Evolutionary conservation across 2,329 filamentous ascomycete species (phyloP).

Genomic region (Colletotrichum higginsianum): DNA sequence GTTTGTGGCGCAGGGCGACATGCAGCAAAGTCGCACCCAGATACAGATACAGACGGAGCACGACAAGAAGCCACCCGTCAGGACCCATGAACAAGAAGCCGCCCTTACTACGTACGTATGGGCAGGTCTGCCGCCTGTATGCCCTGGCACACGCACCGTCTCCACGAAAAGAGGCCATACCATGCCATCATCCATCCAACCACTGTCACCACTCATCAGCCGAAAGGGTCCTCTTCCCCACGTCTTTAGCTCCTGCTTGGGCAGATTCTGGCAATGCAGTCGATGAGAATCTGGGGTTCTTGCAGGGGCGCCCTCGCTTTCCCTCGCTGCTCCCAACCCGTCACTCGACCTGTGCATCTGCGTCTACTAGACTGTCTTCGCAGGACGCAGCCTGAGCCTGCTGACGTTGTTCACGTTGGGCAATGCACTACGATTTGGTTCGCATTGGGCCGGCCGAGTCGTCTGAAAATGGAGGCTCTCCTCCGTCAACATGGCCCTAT

Average conservation of each 20-base stretch:
- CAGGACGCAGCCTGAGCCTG: neutral
- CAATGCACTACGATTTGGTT: neutral
- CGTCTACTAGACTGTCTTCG: neutral
- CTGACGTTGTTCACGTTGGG: neutral
- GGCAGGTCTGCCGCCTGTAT: neutral
- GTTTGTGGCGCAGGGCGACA: constrained; percentile 12
- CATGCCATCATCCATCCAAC: neutral
- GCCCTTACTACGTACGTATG: neutral
- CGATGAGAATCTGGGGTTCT: constrained; percentile 18
- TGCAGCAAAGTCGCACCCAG: neutral
- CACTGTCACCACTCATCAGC: constrained; percentile 1
- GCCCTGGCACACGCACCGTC: neutral
- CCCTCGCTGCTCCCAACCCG: neutral
- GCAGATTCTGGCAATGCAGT: constrained; percentile 2
- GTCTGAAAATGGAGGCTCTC: constrained; percentile 12
- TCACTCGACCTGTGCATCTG: neutral
- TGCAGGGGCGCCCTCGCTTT: constrained; percentile 1
- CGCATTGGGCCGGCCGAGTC: neutral
- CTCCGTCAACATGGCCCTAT: constrained; percentile 1
- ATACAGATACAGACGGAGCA: neutral
- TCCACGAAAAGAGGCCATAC: constrained; percentile 1
- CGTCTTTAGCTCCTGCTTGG: constrained; percentile 11
- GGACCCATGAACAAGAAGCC: neutral
- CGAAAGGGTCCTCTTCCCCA: constrained; percentile 14
- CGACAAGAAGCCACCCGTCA: neutral